phyloP scores from a whole-genome alignment of 768 basidiomycete genomes.

The Agaricus sinodeliciosus region DNA sequence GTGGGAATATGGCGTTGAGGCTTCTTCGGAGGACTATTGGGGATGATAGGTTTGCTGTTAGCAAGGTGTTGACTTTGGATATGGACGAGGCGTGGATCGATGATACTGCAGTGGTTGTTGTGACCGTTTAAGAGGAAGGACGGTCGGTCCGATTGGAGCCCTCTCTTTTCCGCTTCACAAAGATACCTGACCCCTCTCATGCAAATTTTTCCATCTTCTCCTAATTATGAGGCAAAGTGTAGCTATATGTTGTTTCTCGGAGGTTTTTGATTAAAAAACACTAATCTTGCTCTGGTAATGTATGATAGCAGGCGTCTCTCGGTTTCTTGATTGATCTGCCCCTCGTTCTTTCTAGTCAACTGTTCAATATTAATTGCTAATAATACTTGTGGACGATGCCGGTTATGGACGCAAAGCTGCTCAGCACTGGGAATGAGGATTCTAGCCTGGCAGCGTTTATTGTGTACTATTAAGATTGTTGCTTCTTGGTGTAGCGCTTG shows the following conservation, averaged over 20 bases:
- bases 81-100: conserved; percentile 64
- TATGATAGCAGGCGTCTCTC: background rate
- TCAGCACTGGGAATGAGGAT: too few species aligned
- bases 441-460: too few species aligned
- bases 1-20: conserved; percentile 47
- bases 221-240: background rate
- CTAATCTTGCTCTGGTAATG: background rate
- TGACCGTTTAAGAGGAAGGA: conserved; percentile 5
- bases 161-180: background rate
- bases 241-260: background rate
- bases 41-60: conserved; percentile 43
- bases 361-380: background rate
- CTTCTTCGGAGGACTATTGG: conserved; percentile 52
- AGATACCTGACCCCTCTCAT: background rate
- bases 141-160: background rate
- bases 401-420: too few species aligned
- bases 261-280: background rate
- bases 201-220: background rate
- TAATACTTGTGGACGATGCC: background rate
- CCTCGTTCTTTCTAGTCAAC: background rate
- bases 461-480: too few species aligned
- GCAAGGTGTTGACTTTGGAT: conserved; percentile 55
- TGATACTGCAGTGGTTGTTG: conserved; percentile 58
- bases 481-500: too few species aligned
- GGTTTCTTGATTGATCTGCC: background rate